Conservation (phyloP, 1,139 yeast genomes). For the Arxiozyma bovina region DNA sequence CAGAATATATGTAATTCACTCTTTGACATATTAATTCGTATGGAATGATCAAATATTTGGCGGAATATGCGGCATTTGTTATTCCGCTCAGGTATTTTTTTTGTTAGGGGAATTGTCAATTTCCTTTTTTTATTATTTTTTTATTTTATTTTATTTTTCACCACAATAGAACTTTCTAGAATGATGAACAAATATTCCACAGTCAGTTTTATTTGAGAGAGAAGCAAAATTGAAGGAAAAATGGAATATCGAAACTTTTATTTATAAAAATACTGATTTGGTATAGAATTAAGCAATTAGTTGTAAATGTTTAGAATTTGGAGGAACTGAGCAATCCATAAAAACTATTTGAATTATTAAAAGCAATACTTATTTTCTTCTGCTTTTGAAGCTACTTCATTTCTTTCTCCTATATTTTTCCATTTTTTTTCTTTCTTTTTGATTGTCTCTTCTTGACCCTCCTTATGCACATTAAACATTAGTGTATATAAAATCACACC, state of each 20-base stretch:
- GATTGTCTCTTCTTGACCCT: background rate
- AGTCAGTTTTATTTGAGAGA: background rate
- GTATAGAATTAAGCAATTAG: background rate
- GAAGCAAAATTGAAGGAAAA: background rate
- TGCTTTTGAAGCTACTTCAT: no score
- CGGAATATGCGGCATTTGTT: background rate
- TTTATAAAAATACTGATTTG: background rate
- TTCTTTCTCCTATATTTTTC: no score
- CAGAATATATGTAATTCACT: background rate
- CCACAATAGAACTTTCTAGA: slow-evolving; percentile 6
- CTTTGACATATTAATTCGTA: background rate
- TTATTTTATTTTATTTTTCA: background rate
- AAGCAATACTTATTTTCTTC: no score
- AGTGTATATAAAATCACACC: background rate
- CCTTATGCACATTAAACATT: background rate
- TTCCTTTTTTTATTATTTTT: background rate
- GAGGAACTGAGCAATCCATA: no score
- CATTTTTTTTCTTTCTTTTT: background rate
- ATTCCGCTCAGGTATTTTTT: background rate
- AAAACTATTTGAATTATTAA: no score
- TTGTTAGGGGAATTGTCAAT: background rate
- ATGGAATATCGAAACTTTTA: background rate
- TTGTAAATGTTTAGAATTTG: no score
- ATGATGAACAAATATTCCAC: background rate
- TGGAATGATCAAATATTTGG: background rate